Conservation (phyloP, 768 basidiomycete species). For the Naganishia randhawae region DNA sequence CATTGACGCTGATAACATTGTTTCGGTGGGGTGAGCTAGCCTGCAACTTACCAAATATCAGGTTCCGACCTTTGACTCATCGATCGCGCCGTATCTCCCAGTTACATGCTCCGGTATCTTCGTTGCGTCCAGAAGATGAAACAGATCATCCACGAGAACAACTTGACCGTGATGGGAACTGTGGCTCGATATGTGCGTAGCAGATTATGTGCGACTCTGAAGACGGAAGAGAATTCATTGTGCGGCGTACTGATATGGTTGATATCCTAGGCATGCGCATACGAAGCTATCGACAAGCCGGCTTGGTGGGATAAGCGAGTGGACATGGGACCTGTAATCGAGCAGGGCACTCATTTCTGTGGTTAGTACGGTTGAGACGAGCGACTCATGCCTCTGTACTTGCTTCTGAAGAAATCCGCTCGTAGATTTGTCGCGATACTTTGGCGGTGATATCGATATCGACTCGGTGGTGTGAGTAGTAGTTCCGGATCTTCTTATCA, state of each 20-base stretch:
- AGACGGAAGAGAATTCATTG: neutral
- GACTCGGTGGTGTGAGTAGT: slow-evolving; percentile 55
- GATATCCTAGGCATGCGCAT: slow-evolving; percentile 45
- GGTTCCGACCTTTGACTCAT: neutral
- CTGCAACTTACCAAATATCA: neutral
- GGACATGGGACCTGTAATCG: slow-evolving; percentile 47
- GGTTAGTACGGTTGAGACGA: too few relatives aligned
- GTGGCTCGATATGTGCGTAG: slow-evolving; percentile 81
- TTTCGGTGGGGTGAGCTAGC: slow-evolving; percentile 68
- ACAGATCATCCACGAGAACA: slow-evolving; percentile 87
- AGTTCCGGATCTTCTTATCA: too few relatives aligned
- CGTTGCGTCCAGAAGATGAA: slow-evolving; percentile 96
- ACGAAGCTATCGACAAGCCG: slow-evolving; percentile 51
- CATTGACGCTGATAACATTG: slow-evolving; percentile 66
- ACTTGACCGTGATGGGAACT: slow-evolving; percentile 91
- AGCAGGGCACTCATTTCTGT: slow-evolving; percentile 80
- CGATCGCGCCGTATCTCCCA: too few relatives aligned
- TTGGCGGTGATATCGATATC: slow-evolving; percentile 91
- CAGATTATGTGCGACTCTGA: too few relatives aligned
- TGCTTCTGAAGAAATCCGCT: too few relatives aligned
- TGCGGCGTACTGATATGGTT: too few relatives aligned
- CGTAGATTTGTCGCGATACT: slow-evolving; percentile 94
- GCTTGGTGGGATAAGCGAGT: slow-evolving; percentile 48
- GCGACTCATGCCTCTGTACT: too few relatives aligned
- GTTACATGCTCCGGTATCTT: slow-evolving; percentile 85